Conservation (phyloP, 305 asterid genomes). For the Salvia sclarea region DNA sequence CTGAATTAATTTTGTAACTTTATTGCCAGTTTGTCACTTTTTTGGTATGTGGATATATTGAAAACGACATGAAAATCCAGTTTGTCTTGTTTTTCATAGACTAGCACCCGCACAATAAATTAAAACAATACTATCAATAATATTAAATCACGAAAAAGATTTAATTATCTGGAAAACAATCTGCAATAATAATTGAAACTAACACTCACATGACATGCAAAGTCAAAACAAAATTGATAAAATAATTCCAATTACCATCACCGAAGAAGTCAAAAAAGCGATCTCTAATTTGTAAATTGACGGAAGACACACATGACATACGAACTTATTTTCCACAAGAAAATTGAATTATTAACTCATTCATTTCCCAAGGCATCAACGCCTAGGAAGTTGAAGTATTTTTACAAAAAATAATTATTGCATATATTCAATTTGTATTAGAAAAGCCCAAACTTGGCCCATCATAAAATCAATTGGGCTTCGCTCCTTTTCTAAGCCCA, state of each 20-base stretch:
- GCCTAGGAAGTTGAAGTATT: neutral
- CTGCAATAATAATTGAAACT: neutral
- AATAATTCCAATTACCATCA: neutral
- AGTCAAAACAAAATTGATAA: neutral
- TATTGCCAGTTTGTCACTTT: neutral
- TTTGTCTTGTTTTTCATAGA: neutral
- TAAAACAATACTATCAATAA: neutral
- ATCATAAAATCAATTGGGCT: neutral
- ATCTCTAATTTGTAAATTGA: neutral
- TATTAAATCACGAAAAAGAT: neutral
- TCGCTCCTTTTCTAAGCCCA: constrained; percentile 35
- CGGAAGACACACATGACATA: neutral
- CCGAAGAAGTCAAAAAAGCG: neutral
- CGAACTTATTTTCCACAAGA: neutral
- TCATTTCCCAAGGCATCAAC: neutral
- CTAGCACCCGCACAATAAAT: neutral
- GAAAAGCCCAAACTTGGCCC: neutral
- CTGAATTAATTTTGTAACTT: neutral
- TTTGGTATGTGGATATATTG: neutral
- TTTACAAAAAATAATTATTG: neutral
- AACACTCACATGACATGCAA: neutral
- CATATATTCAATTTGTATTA: too few species aligned
- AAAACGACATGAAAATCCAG: neutral
- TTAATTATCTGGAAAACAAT: neutral
- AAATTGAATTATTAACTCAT: neutral